A percentile compares a stretch with the other conserved stretches of the same genome.
phyloP scores from a whole-genome alignment of 495 filamentous ascomycete genomes.

The Hyaloscypha variabilis region DNA sequence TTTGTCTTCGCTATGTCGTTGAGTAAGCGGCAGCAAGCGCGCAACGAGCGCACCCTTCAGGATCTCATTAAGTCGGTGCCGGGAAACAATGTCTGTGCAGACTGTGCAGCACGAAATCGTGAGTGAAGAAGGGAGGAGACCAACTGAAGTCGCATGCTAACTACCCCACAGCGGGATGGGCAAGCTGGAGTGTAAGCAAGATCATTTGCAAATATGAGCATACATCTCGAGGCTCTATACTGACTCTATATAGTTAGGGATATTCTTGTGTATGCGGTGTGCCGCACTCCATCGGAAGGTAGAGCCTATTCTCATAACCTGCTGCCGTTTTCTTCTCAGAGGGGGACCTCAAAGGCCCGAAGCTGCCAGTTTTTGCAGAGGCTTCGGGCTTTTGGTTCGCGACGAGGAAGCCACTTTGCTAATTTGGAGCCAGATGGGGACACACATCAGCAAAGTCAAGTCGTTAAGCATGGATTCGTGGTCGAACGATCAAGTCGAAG shows the following conservation, averaged over 20 bases:
- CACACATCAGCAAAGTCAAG: slow-evolving; percentile 9
- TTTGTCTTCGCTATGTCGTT: slow-evolving; percentile 49
- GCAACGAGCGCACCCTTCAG: slow-evolving; percentile 90
- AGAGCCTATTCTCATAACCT: no score
- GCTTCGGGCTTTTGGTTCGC: no score
- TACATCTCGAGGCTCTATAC: neutral
- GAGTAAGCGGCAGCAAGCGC: slow-evolving; percentile 95
- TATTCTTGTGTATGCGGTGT: slow-evolving; percentile 98
- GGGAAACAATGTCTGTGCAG: slow-evolving; percentile 93
- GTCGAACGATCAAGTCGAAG: slow-evolving; percentile 86
- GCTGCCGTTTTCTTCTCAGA: slow-evolving; percentile 44
- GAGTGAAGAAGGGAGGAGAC: slow-evolving; percentile 27
- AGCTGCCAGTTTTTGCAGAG: no score
- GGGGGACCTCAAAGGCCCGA: no score
- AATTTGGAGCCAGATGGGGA: no score
- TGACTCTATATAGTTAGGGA: slow-evolving; percentile 66
- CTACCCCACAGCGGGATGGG: slow-evolving; percentile 71
- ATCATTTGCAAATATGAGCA: neutral
- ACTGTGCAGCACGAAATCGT: slow-evolving; percentile 93
- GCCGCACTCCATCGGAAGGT: slow-evolving; percentile 93
- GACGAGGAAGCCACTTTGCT: no score
- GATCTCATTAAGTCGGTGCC: slow-evolving; percentile 85
- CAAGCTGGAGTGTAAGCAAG: slow-evolving; percentile 90
- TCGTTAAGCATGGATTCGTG: slow-evolving; percentile 5
- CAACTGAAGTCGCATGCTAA: slow-evolving; percentile 20